phyloP scores from a whole-genome alignment of 2,329 filamentous ascomycete species.

The Fusarium tjaetaba region DNA sequence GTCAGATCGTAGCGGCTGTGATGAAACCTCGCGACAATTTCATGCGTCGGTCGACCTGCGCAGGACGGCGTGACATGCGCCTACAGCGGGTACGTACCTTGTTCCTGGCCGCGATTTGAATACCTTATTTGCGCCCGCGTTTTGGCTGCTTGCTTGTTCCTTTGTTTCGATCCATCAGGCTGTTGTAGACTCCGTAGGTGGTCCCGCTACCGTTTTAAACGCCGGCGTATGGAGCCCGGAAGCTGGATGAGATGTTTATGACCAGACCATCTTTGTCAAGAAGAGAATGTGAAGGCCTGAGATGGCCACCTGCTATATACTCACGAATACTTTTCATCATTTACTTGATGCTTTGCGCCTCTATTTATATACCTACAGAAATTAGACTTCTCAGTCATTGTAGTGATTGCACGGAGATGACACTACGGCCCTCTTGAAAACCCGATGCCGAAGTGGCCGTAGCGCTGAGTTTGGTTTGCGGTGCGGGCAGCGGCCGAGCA shows the following conservation, averaged over 20 bases:
- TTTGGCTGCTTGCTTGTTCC: slow-evolving; percentile 3
- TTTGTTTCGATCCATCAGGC: slow-evolving; percentile 14
- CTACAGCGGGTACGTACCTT: slow-evolving; percentile 22
- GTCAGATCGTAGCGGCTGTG: background rate
- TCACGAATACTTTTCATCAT: background rate
- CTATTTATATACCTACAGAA: background rate
- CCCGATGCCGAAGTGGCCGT: slow-evolving; percentile 31
- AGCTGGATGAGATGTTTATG: slow-evolving; percentile 1
- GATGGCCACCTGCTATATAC: background rate
- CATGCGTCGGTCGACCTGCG: slow-evolving; percentile 7
- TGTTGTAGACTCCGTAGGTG: slow-evolving; percentile 1
- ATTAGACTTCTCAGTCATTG: background rate
- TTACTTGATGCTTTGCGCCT: background rate
- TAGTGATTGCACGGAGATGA: background rate
- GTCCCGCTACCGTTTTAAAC: slow-evolving; percentile 24
- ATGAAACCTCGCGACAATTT: slow-evolving; percentile 29
- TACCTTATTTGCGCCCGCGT: slow-evolving; percentile 14
- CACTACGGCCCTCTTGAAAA: slow-evolving; percentile 14
- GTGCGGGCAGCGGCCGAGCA: slow-evolving; percentile 24
- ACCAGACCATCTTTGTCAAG: background rate
- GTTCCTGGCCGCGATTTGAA: slow-evolving; percentile 2
- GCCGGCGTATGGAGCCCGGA: background rate
- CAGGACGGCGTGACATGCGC: slow-evolving; percentile 11
- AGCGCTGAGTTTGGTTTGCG: slow-evolving; percentile 7
- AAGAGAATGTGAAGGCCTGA: background rate